phyloP scores from a whole-genome alignment of 257 asterid species.

The Thymus quinquecostatus region DNA sequence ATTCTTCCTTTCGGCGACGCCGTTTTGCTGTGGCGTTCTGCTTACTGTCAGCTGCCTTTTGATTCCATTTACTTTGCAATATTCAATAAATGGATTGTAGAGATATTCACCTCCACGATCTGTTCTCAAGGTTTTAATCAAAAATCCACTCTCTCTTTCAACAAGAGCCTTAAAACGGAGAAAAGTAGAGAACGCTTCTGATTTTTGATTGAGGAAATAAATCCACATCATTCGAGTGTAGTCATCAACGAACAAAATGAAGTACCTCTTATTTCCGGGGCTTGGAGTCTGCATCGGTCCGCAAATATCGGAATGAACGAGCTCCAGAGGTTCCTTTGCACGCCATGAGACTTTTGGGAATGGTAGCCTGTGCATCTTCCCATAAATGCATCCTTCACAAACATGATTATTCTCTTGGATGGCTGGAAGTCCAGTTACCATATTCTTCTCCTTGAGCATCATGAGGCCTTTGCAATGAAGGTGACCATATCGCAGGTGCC shows the following conservation, averaged over 20 bases:
- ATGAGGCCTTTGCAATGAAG: not conserved
- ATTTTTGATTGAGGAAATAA: not conserved
- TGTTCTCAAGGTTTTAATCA: not conserved
- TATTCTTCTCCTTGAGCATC: slow-evolving; percentile 15
- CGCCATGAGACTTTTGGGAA: slow-evolving; percentile 3
- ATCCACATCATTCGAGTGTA: slow-evolving; percentile 10
- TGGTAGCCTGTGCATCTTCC: slow-evolving; percentile 13
- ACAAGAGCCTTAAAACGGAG: not conserved
- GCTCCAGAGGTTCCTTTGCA: not conserved
- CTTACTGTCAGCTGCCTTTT: not conserved
- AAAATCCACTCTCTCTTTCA: not conserved
- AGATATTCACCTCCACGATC: slow-evolving; percentile 12
- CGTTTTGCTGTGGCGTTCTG: slow-evolving; percentile 8
- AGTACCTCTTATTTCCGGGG: not conserved
- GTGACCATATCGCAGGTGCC: not conserved
- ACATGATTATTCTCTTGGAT: not conserved
- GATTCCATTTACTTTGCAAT: not conserved
- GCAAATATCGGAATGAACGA: not conserved
- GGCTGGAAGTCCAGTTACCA: not conserved
- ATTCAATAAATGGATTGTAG: slow-evolving; percentile 13
- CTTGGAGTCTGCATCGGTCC: not conserved
- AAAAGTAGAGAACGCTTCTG: not conserved
- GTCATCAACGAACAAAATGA: slow-evolving; percentile 14
- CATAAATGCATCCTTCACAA: not conserved
- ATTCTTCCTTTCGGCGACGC: slow-evolving; percentile 23